Conservation (phyloP, 208 protist species). For the Wallacemonas collosoma region DNA sequence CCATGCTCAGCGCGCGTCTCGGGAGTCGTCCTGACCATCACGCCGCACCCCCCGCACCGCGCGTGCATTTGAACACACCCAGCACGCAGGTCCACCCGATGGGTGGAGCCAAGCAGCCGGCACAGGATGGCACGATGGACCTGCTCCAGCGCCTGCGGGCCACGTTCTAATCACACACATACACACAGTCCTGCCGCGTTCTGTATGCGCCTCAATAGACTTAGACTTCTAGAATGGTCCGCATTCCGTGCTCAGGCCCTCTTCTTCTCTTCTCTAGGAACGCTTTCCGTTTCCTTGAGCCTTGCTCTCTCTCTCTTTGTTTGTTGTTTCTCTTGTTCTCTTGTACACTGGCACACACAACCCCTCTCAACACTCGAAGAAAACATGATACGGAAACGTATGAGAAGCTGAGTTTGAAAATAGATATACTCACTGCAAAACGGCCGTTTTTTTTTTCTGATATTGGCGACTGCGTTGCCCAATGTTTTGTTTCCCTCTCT, state of each 20-base stretch:
- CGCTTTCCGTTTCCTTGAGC: not conserved
- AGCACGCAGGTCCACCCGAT: not conserved
- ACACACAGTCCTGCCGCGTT: too few relatives aligned
- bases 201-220: not conserved
- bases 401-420: too few relatives aligned
- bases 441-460: too few relatives aligned
- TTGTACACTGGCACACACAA: not conserved
- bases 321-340: not conserved
- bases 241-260: not conserved
- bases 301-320: not conserved
- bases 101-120: not conserved
- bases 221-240: not conserved
- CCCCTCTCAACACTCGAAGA: not conserved
- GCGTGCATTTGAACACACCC: conserved; percentile 9
- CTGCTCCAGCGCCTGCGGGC: conserved; percentile 8
- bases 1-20: not conserved
- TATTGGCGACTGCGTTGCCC: too few relatives aligned
- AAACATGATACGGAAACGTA: not conserved
- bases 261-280: too few relatives aligned
- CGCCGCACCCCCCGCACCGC: not conserved
- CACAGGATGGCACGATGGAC: conserved; percentile 11
- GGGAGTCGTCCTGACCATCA: not conserved
- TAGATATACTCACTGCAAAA: too few relatives aligned
- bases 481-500: too few relatives aligned
- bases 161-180: not conserved